These are phyloP conservation scores for Agastache rugosa DNA, from an alignment of 257 asterid species.

Conservation along the genomic window DNA sequence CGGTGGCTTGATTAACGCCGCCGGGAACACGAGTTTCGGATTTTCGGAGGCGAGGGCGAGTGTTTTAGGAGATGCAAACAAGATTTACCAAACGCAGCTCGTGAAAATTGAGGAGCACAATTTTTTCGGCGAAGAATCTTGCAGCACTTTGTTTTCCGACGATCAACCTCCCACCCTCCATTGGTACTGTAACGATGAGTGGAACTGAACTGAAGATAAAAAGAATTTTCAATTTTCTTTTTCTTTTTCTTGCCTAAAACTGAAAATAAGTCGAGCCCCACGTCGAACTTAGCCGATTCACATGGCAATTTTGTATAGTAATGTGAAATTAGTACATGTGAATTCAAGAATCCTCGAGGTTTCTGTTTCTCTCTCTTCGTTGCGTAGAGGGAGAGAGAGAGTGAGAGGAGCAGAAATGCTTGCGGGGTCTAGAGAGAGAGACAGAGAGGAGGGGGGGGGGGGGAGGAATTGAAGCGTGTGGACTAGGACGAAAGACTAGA, in stretches of 20 bases:
- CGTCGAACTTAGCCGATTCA: background rate
- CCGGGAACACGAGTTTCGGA: conserved; percentile 32
- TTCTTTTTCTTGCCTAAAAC: background rate
- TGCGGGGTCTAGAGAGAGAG: background rate
- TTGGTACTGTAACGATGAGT: conserved; percentile 75
- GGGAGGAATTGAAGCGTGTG: background rate
- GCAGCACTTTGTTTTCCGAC: conserved; percentile 75
- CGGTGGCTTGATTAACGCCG: background rate
- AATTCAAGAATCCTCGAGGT: conserved; percentile 24
- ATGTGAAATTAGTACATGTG: conserved; percentile 21
- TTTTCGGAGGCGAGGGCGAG: conserved; percentile 30
- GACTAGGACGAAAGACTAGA: background rate
- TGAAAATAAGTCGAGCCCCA: background rate
- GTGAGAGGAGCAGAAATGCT: background rate
- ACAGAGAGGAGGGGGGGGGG: background rate
- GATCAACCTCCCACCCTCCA: conserved; percentile 87
- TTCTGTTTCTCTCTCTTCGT: background rate
- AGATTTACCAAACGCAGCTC: conserved; percentile 53
- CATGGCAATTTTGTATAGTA: conserved; percentile 51
- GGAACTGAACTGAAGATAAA: conserved; percentile 52
- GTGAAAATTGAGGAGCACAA: conserved; percentile 87
- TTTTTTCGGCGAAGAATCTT: conserved; percentile 77
- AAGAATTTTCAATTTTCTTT: background rate
- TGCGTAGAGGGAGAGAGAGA: background rate
- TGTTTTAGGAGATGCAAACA: background rate